These are phyloP conservation scores for Aspergillus caelatus DNA, from an alignment of 2,329 filamentous ascomycete species.

Conservation along the genomic window DNA sequence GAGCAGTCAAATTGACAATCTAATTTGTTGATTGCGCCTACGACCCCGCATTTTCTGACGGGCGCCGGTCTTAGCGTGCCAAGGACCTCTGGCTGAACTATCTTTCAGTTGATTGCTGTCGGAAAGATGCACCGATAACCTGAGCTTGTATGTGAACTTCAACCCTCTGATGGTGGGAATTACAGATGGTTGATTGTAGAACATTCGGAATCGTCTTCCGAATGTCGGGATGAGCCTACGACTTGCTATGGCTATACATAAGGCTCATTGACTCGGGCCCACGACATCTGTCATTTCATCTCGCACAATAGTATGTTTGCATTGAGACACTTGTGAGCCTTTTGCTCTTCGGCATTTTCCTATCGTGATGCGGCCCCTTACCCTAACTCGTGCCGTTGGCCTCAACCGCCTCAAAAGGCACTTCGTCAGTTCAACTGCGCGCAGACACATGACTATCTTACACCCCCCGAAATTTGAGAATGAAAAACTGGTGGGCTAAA, in stretches of 20 bases:
- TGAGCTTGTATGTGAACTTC: background rate
- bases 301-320: background rate
- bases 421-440: background rate
- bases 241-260: background rate
- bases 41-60: background rate
- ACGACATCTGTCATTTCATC: too few species aligned
- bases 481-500: conserved; percentile 24
- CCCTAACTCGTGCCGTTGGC: background rate
- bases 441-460: conserved; percentile 11
- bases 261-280: background rate
- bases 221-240: background rate
- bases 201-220: background rate
- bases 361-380: background rate
- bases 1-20: background rate
- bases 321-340: background rate
- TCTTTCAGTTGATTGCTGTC: background rate
- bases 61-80: background rate
- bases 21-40: background rate
- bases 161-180: background rate
- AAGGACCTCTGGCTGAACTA: background rate
- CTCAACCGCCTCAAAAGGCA: background rate
- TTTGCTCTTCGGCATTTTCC: background rate
- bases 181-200: background rate
- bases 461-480: conserved; percentile 30
- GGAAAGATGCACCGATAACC: background rate